Base-by-base conservation (phyloP, 2,329 filamentous ascomycete genomes). In the Parastagonospora nodorum region DNA sequence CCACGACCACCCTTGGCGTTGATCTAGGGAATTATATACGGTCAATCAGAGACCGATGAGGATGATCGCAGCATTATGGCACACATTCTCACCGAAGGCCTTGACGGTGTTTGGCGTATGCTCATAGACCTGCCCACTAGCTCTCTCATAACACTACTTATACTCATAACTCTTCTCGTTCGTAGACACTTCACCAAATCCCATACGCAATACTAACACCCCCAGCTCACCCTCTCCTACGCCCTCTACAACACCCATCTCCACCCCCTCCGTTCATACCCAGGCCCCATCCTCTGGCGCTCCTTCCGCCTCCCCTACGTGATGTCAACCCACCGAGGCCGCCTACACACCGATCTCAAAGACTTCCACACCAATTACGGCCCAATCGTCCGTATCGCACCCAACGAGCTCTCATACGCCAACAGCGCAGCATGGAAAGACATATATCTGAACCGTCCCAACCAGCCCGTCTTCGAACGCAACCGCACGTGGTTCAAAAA, bases 251-350 rank as follows among this genome's bases (percentile, higher is more conserved):
- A 63, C 50, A 58, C 70, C 11, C 74, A 62, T 45, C 68, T 77
- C 45, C 71, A 75, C 31, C 75, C 76, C 5, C 62, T 77, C 0
- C 51, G 63, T 10, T 67, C 64, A 29, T 74, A 66, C 44, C 74
- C 75, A 8, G 76, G 75, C 5, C 75, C 76, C 4, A 67, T 55
- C 50, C 45, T 52, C 57, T 68, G 40, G 59, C 56, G 8, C 48
- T 59, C 40, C 44, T 63, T 37, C n/a, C 64, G 24, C 50, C 58
- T 33, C 59, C 67, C 49, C 48, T 65, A 45, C 40, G 45, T 48
- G 40, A 50, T 55, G 37, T 44, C 32, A 4, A 30, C 61, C 7
- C 40, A 57, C 8, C 43, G 32, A 1, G 69, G 69, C 15, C 30
- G 37, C 8, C 39, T 55, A 8, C 51, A 49, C 7, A 48, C 30